Evolutionary conservation across 2,329 filamentous ascomycete genomes (phyloP), one percentile per base, ranked within the genome.

Genomic region (Volutella citrinella): DNA sequence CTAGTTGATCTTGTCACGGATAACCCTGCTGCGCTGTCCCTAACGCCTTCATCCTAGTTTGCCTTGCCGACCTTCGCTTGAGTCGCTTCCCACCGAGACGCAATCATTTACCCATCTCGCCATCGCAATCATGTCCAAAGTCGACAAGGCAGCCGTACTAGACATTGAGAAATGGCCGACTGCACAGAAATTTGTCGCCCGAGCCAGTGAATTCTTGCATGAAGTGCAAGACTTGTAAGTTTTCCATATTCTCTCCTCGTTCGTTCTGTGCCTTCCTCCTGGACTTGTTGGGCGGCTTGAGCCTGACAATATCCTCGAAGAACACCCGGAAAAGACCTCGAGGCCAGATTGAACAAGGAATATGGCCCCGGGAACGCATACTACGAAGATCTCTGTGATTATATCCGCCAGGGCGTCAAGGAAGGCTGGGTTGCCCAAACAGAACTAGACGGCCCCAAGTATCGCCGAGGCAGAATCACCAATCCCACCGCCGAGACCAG

Each of bases 351-450:
- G 3, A 72, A 72, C 49, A 39, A 40, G 15, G 45, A 64, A 9
- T 69, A 70, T 42, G 66, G 66, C 5, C 65, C 64, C 0, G 66
- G 65, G 3, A 69, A 54, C 32, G 36, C 51, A 1, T 64, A 57
- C 42, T 70, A 70, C 47, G 63, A 69, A 4, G 60, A 65, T 32
- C 57, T 72, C 21, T 63, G 63, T 42, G 20, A 29, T 8, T 56
- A 60, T 22, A 60, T 69, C 32, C 56, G 54, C 23, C 42, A 57
- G 24, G 68, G 65, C 4, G 52, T 72, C 4, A 19, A 52, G 6
- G 65, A 72, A 43, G 66, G 65, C 25, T 72, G 68, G 69, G 59
- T 67, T 1, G 68, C 67, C 4, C 57, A 57, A 20, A 61, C 57
- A 14, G 61, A 66, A 40, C 45, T 72, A 26, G 56, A 65, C 22